phyloP scores from a whole-genome alignment of 192 early-diverging fungal species.

The Podila minutissima region DNA sequence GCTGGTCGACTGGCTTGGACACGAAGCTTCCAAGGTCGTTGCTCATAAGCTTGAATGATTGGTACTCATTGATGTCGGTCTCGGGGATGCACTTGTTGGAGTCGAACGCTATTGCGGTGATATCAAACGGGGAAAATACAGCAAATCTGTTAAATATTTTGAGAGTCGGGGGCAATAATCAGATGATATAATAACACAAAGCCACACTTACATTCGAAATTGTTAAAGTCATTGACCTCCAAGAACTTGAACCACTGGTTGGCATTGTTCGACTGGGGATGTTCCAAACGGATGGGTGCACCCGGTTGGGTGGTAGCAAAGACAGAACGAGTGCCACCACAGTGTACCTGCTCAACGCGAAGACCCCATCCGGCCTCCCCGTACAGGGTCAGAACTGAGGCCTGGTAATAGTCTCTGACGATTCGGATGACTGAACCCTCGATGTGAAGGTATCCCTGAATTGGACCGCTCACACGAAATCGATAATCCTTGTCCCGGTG shows the following conservation, averaged over 20 bases:
- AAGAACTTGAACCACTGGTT: slow-evolving; percentile 6
- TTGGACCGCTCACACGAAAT: background rate
- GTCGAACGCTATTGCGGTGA: too few relatives aligned
- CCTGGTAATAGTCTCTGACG: background rate
- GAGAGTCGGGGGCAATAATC: too few relatives aligned
- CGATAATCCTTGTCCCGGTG: background rate
- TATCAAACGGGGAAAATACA: too few relatives aligned
- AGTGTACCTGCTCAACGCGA: background rate
- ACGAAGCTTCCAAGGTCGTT: background rate
- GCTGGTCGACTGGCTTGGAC: background rate
- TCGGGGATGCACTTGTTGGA: background rate
- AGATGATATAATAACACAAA: too few relatives aligned
- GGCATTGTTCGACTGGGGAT: background rate
- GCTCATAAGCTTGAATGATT: slow-evolving; percentile 9
- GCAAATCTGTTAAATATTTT: too few relatives aligned
- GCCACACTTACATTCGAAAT: too few relatives aligned
- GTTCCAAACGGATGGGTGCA: background rate
- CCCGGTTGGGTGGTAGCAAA: slow-evolving; percentile 1
- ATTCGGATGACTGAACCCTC: background rate
- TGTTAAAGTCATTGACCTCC: too few relatives aligned
- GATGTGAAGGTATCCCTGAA: background rate
- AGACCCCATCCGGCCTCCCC: slow-evolving; percentile 17
- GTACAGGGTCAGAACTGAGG: background rate
- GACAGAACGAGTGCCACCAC: background rate
- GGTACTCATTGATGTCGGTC: slow-evolving; percentile 15